Evolutionary conservation across 176 grass and related monocot genomes (phyloP).

Genomic region (Triticum aestivum): DNA sequence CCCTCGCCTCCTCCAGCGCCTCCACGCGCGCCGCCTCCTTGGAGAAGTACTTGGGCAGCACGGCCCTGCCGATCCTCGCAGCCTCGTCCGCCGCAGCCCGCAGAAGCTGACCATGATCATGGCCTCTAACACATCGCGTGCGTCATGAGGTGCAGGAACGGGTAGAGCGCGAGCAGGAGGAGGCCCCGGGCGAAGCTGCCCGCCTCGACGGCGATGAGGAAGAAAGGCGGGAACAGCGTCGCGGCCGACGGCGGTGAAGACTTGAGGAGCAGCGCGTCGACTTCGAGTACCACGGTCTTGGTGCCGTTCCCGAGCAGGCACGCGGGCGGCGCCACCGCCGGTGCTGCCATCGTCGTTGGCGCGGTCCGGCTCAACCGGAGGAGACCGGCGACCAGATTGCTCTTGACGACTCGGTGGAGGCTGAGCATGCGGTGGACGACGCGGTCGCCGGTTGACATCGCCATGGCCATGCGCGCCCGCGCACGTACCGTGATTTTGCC

Average conservation of each 20-base stretch:
- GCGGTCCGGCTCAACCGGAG: neutral
- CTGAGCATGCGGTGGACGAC: neutral
- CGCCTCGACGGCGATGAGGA: conserved; percentile 39
- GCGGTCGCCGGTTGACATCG: neutral
- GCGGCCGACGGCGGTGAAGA: neutral
- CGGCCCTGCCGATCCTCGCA: conserved; percentile 39
- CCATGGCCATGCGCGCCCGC: neutral
- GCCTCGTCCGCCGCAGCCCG: conserved; percentile 40
- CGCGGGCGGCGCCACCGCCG: neutral
- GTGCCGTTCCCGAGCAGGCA: neutral
- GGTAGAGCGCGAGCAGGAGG: conserved; percentile 28
- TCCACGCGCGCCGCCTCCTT: neutral
- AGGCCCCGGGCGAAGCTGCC: conserved; percentile 35
- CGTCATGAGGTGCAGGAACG: conserved; percentile 3
- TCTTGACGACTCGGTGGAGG: neutral
- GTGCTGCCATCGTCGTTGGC: neutral
- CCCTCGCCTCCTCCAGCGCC: neutral
- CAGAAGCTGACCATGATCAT: conserved; percentile 48
- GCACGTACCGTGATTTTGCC: neutral
- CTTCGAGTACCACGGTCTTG: conserved; percentile 18
- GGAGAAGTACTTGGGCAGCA: conserved; percentile 63
- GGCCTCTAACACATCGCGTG: neutral
- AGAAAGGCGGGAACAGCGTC: conserved; percentile 25
- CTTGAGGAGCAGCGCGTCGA: conserved; percentile 29
- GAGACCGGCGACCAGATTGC: neutral